Evolutionary conservation across 1,139 yeast genomes (phyloP).

Genomic region (Blastobotrys arbuscula): DNA sequence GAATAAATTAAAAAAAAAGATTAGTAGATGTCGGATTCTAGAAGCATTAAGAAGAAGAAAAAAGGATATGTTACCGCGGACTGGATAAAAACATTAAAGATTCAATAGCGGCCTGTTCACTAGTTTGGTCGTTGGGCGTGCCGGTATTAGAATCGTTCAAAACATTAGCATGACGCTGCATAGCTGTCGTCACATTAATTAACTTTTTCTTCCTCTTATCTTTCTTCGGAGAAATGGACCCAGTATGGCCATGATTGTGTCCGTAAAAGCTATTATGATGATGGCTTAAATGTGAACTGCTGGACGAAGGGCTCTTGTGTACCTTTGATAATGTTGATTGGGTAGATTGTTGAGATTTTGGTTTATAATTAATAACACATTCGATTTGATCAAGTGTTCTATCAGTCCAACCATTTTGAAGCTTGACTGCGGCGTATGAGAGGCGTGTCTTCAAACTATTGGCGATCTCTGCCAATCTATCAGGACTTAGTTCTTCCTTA

Average conservation of each 20-base stretch:
- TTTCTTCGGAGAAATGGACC: not conserved
- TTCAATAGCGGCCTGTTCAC: constrained; percentile 43
- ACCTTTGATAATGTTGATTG: not conserved
- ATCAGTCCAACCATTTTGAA: constrained; percentile 35
- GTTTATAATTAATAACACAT: not conserved
- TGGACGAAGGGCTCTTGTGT: constrained; percentile 2
- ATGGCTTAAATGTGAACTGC: not conserved
- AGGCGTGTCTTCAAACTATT: constrained; percentile 41
- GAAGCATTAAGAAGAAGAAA: not conserved
- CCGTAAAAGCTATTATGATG: too few relatives aligned
- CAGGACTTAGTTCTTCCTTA: not conserved
- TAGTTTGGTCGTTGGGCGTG: constrained; percentile 8
- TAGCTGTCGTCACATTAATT: not conserved
- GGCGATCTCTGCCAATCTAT: constrained; percentile 37
- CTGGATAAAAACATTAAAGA: constrained; percentile 44
- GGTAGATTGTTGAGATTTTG: not conserved
- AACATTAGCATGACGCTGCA: not conserved
- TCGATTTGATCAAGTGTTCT: constrained; percentile 24
- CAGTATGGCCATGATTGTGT: not conserved
- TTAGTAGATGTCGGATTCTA: constrained; percentile 2
- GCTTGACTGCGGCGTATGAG: constrained; percentile 43
- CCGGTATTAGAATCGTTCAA: not conserved
- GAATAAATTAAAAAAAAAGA: not conserved
- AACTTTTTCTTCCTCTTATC: constrained; percentile 2
- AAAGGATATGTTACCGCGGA: constrained; percentile 26